Evolutionary conservation across 371 early-diverging fungal species (phyloP), one percentile per base, ranked within the genome.

Genomic region (Homolaphlyctis polyrhiza): DNA sequence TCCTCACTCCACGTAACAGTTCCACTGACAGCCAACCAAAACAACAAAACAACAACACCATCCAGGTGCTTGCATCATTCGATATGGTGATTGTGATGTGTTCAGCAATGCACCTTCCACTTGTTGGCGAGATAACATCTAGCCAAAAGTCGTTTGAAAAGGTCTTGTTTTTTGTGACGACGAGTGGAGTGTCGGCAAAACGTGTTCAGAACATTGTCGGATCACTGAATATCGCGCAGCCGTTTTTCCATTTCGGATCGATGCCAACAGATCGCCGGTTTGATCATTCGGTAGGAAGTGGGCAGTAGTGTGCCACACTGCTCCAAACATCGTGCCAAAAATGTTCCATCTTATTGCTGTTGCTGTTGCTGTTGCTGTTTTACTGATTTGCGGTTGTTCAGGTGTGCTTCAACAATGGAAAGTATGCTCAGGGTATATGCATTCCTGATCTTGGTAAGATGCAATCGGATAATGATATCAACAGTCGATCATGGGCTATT

Each of bases 21-120:
- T n/a, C n/a, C n/a, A n/a, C n/a, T n/a, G n/a, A n/a, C n/a, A n/a
- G n/a, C n/a, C n/a, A n/a, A n/a, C n/a, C n/a, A n/a, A n/a, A n/a
- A n/a, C n/a, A n/a, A n/a, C n/a, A n/a, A n/a, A n/a, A n/a, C n/a
- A n/a, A n/a, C n/a, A n/a, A n/a, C n/a, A n/a, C n/a, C 52, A 32
- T n/a, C 28, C 32, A 51, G 52, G 14, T 51, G 8, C 52, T 51
- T 6, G 11, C 52, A 14, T 51, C 52, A 51, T 51, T 51, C 32
- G 52, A 51, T n/a, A 8, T 51, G 6, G 52, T 51, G 52, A n/a
- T 51, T n/a, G 52, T 51, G 11, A 32, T 51, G 25, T 51, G 52
- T n/a, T 51, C 52, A 14, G 52, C 52, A 14, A 51, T 51, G 52
- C 52, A 51, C 32, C 27, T 51, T 32, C 11, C 52, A 14, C 52